A percentile compares a stretch with the other conserved stretches of the same genome.
These are phyloP conservation scores for Chloris gayana DNA, from an alignment of 176 grass and related monocot genomes.

Conservation along the genomic window DNA sequence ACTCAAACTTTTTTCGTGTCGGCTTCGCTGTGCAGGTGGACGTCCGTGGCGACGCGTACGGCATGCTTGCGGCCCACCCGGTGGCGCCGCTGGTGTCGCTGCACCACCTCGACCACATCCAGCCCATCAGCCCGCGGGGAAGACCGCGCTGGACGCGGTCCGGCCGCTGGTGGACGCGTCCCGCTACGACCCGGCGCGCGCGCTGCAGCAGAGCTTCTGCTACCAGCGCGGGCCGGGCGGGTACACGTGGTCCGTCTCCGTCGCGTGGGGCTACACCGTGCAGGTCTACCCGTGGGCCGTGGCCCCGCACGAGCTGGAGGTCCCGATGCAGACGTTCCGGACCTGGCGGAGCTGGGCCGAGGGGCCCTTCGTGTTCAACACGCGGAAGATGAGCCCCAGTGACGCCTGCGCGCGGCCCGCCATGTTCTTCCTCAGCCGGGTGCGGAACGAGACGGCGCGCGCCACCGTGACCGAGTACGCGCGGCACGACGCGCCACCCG, in stretches of 20 bases:
- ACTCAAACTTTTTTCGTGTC: neutral
- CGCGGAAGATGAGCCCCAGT: constrained; percentile 17
- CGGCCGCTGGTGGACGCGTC: constrained; percentile 49
- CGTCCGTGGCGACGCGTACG: constrained; percentile 73
- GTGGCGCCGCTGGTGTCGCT: constrained; percentile 82
- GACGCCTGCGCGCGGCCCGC: constrained; percentile 54
- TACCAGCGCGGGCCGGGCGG: constrained; percentile 60
- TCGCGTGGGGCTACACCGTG: constrained; percentile 81
- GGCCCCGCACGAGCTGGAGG: constrained; percentile 52
- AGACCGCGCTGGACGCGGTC: constrained; percentile 45
- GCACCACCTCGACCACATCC: constrained; percentile 79
- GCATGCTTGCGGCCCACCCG: constrained; percentile 86
- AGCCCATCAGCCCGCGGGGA: constrained; percentile 53
- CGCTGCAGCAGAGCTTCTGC: constrained; percentile 75
- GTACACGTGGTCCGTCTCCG: constrained; percentile 67
- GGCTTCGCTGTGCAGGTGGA: constrained; percentile 51
- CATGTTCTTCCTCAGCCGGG: constrained; percentile 54
- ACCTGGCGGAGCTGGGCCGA: constrained; percentile 69
- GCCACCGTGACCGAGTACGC: constrained; percentile 71
- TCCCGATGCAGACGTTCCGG: constrained; percentile 75
- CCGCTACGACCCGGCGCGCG: constrained; percentile 54
- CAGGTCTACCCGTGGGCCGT: constrained; percentile 70
- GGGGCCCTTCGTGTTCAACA: constrained; percentile 86
- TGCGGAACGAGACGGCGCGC: constrained; percentile 30
- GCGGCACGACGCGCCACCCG: neutral